phyloP scores from a whole-genome alignment of 345 rosid species.

The Brassica juncea region DNA sequence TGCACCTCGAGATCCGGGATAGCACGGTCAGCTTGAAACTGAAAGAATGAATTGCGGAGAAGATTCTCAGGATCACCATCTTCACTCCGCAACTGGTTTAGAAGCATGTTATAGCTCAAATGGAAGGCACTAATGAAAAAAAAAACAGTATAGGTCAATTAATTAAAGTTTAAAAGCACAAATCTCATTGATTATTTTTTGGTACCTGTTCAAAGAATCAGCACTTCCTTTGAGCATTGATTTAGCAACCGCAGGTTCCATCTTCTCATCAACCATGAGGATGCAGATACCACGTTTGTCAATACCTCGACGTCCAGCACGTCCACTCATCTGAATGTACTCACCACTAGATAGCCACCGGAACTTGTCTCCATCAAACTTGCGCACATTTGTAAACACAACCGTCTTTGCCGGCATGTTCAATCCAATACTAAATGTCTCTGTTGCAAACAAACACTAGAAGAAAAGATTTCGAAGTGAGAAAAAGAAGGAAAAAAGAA shows the following conservation, averaged over 20 bases:
- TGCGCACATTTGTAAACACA: conserved; percentile 95
- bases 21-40: conserved; percentile 94
- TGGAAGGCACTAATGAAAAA: conserved; percentile 99
- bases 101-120: conserved; percentile 96
- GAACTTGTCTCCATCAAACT: conserved; percentile 98
- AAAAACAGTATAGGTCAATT: too few species aligned
- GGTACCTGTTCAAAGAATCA: conserved; percentile 88
- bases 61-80: conserved; percentile 96
- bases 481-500: neutral
- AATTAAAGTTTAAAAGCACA: too few species aligned
- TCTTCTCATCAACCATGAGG: conserved; percentile 94
- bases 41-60: conserved; percentile 94
- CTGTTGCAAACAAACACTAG: conserved; percentile 98
- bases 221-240: conserved; percentile 94
- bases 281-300: conserved; percentile 93
- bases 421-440: conserved; percentile 97
- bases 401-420: conserved; percentile 99
- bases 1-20: conserved; percentile 89
- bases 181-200: neutral
- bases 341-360: conserved; percentile 99
- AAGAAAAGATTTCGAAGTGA: conserved; percentile 32
- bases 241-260: conserved; percentile 96
- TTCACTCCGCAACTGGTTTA: conserved; percentile 94
- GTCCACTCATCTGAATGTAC: conserved; percentile 98
- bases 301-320: conserved; percentile 99